phyloP scores from a whole-genome alignment of 208 protist genomes.

The Hexamita inflata region DNA sequence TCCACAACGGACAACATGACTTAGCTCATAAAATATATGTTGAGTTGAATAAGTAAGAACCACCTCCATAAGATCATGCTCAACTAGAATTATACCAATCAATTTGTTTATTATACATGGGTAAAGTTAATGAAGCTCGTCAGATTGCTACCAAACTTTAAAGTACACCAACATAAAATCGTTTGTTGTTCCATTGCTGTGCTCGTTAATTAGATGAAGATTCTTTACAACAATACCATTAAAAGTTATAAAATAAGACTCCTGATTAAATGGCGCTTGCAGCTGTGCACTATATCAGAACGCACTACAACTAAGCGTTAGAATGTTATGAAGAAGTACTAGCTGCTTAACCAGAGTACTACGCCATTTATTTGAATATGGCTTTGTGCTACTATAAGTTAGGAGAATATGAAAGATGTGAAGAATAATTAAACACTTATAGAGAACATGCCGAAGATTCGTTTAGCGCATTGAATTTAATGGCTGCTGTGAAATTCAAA shows the following conservation, averaged over 20 bases:
- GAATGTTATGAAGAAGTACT: slow-evolving; percentile 27
- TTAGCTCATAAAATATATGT: background rate
- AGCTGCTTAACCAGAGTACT: background rate
- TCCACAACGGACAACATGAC: background rate
- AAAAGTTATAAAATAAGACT: slow-evolving; percentile 10
- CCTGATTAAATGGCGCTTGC: slow-evolving; percentile 22
- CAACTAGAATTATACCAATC: slow-evolving; percentile 3
- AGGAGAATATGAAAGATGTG: slow-evolving; percentile 15
- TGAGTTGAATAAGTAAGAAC: slow-evolving; percentile 2
- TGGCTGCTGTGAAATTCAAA: slow-evolving; percentile 14
- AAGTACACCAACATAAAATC: background rate
- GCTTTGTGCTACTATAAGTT: slow-evolving; percentile 25
- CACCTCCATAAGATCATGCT: background rate
- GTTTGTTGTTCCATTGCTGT: slow-evolving; percentile 11
- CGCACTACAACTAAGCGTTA: slow-evolving; percentile 18
- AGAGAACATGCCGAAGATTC: slow-evolving; percentile 21
- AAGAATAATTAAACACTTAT: slow-evolving; percentile 12
- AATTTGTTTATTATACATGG: slow-evolving; percentile 22
- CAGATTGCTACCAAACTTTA: background rate
- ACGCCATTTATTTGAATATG: slow-evolving; percentile 26
- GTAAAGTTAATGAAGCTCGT: slow-evolving; percentile 12
- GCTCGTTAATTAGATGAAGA: slow-evolving; percentile 19
- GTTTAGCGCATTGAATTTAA: background rate
- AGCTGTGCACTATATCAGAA: slow-evolving; percentile 14
- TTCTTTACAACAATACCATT: slow-evolving; percentile 1